Evolutionary conservation across 345 rosid genomes (phyloP).

Genomic region (Turritis glabra): DNA sequence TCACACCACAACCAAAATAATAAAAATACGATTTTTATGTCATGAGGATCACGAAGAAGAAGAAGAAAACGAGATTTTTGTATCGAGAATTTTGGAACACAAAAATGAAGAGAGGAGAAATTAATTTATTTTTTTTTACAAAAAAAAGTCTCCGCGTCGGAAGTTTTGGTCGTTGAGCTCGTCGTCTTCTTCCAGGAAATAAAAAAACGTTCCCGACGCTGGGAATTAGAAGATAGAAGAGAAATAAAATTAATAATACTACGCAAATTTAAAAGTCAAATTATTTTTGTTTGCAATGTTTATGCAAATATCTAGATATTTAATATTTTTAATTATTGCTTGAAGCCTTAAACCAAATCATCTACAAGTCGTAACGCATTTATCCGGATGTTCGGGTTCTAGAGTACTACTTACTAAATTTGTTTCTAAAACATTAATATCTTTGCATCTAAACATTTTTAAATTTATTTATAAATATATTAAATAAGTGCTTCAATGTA

Average conservation of each 20-base stretch:
- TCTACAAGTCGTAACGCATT: neutral
- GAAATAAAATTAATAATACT: neutral
- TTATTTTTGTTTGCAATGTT: neutral
- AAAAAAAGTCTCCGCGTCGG: slow-evolving; percentile 28
- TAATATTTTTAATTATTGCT: neutral
- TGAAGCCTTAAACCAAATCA: neutral
- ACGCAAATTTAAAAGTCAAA: slow-evolving; percentile 9
- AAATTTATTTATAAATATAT: too few relatives aligned
- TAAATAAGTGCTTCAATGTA: too few relatives aligned
- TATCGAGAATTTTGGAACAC: neutral
- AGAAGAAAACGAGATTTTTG: neutral
- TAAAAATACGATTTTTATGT: slow-evolving; percentile 3
- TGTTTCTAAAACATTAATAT: too few relatives aligned
- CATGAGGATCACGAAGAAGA: slow-evolving; percentile 10
- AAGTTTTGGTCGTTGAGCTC: slow-evolving; percentile 35
- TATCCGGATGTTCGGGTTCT: neutral
- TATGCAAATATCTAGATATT: neutral
- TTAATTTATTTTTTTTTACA: too few relatives aligned
- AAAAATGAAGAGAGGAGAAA: neutral
- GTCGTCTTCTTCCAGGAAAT: slow-evolving; percentile 11
- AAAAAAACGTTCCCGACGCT: slow-evolving; percentile 18
- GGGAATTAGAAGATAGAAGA: slow-evolving; percentile 4
- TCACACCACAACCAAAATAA: neutral
- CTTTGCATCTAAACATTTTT: too few relatives aligned
- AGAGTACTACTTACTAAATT: too few relatives aligned